phyloP scores from a whole-genome alignment of 2,329 filamentous ascomycete genomes.

The Epichloe sp. region DNA sequence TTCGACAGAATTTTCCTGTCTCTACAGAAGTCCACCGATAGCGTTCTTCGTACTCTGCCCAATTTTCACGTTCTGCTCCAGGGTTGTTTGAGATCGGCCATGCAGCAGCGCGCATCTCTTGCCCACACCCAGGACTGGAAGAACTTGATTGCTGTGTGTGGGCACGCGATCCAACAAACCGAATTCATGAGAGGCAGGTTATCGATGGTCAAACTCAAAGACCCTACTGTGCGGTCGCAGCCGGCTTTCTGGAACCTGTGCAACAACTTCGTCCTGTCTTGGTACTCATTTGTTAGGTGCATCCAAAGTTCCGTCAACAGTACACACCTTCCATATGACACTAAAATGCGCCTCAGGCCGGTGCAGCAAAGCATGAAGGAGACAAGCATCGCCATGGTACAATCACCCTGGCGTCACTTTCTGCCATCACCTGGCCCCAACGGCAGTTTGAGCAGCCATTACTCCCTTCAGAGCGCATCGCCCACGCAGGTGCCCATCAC shows the following conservation, averaged over 20 bases:
- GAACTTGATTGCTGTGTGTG: conserved; percentile 57
- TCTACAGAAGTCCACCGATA: conserved; percentile 58
- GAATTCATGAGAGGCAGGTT: conserved; percentile 61
- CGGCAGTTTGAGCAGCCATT: conserved; percentile 11
- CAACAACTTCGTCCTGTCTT: conserved; percentile 59
- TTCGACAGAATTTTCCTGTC: conserved; percentile 77
- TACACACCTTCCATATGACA: conserved; percentile 47
- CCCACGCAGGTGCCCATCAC: conserved; percentile 52
- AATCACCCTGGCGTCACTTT: conserved; percentile 43
- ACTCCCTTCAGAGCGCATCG: conserved; percentile 15
- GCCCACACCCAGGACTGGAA: conserved; percentile 54
- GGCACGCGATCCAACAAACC: conserved; percentile 57
- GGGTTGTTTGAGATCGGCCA: conserved; percentile 48
- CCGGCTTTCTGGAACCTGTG: conserved; percentile 55
- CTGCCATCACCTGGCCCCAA: conserved; percentile 10
- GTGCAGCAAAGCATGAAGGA: conserved; percentile 77
- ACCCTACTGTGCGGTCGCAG: conserved; percentile 59
- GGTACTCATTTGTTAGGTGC: conserved; percentile 50
- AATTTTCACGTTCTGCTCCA: conserved; percentile 54
- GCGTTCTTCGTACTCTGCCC: conserved; percentile 60
- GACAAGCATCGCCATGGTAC: conserved; percentile 56
- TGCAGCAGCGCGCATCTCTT: conserved; percentile 45
- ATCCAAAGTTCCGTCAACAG: conserved; percentile 43
- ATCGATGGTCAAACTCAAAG: conserved; percentile 70
- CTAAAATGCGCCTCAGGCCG: conserved; percentile 61